Evolutionary conservation across 169 alveolate genomes (phyloP).

Genomic region (Babesia ovis): DNA sequence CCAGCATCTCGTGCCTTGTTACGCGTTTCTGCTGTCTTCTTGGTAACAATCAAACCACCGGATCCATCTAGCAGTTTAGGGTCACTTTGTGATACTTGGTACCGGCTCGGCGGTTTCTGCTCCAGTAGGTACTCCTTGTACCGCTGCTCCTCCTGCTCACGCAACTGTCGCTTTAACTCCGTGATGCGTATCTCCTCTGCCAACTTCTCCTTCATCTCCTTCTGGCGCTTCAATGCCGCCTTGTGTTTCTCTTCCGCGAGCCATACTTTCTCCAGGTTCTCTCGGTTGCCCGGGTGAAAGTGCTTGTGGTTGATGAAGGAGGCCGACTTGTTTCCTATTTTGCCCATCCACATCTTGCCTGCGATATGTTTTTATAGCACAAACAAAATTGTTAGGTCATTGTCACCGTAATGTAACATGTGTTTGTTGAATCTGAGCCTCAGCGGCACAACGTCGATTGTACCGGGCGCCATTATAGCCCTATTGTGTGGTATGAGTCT

Average conservation of each 20-base stretch:
- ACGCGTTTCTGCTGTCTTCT: conserved; percentile 8
- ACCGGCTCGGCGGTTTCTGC: conserved; percentile 33
- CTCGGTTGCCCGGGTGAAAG: conserved; percentile 92
- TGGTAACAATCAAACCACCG: conserved; percentile 41
- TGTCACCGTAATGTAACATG: too few relatives aligned
- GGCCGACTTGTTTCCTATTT: conserved; percentile 89
- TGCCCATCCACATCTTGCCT: conserved; percentile 87
- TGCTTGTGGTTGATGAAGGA: conserved; percentile 90
- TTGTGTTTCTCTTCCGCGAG: conserved; percentile 92
- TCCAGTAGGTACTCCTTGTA: conserved; percentile 64
- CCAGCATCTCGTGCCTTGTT: conserved; percentile 17
- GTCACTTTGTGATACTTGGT: conserved; percentile 11
- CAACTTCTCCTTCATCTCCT: conserved; percentile 90
- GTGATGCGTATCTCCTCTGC: conserved; percentile 92
- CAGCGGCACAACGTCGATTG: too few relatives aligned
- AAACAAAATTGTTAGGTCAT: neutral
- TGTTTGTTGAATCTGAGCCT: too few relatives aligned
- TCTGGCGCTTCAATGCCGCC: conserved; percentile 86
- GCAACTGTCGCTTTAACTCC: conserved; percentile 85
- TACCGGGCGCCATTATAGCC: neutral
- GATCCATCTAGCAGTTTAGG: conserved; percentile 1
- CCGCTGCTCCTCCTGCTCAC: conserved; percentile 74
- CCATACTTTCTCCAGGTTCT: conserved; percentile 94
- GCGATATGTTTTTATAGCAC: conserved; percentile 1
- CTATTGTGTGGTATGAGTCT: neutral